Conservation (phyloP, 306 rosid species). For the Castanea sativa region DNA sequence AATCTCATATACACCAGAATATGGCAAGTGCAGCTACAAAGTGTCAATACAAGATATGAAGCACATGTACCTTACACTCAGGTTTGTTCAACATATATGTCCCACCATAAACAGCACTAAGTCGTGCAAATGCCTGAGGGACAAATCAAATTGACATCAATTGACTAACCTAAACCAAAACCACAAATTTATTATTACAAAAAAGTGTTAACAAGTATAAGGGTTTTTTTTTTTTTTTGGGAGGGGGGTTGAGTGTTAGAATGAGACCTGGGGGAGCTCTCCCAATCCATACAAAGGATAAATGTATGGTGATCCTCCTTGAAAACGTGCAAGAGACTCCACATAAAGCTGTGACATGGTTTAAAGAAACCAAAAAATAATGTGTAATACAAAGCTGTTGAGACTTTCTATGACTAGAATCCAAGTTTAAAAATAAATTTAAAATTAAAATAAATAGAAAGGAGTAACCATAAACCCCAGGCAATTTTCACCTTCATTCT, state of each 20-base stretch:
- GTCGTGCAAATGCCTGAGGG: conserved; percentile 89
- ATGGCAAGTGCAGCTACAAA: conserved; percentile 2
- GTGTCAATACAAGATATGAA: not conserved
- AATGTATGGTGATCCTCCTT: conserved; percentile 98
- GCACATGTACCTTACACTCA: conserved; percentile 77
- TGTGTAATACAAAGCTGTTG: conserved; percentile 11
- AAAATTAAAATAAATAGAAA: not conserved
- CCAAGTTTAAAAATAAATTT: not conserved
- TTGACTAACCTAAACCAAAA: conserved; percentile 12
- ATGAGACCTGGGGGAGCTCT: conserved; percentile 93
- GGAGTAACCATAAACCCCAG: conserved; percentile 12
- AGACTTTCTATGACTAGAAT: conserved; percentile 14
- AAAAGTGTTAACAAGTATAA: conserved; percentile 6
- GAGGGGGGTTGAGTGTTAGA: not conserved
- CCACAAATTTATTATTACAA: not conserved
- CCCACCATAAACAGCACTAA: conserved; percentile 98
- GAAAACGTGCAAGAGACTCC: conserved; percentile 94
- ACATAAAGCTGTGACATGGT: conserved; percentile 62
- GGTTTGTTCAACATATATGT: conserved; percentile 97
- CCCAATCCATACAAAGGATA: conserved; percentile 97
- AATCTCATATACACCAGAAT: conserved; percentile 4
- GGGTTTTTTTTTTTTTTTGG: not conserved
- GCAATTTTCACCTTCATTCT: conserved; percentile 77
- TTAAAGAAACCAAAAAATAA: conserved; percentile 7
- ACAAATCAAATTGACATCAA: not conserved